Evolutionary conservation across 208 protist genomes (phyloP).

Genomic region (Blechomonas ayalai): DNA sequence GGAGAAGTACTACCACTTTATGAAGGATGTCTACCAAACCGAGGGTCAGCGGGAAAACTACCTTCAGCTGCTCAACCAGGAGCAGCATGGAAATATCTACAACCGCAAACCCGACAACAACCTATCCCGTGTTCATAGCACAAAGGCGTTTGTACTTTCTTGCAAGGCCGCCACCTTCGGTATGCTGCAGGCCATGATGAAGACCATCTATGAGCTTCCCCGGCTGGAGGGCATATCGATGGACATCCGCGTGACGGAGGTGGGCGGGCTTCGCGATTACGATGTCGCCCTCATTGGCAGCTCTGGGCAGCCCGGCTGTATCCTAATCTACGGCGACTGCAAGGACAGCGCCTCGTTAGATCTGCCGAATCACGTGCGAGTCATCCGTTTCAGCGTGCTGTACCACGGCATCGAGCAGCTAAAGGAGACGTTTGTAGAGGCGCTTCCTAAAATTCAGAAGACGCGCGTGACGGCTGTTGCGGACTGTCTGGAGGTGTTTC

Average conservation of each 20-base stretch:
- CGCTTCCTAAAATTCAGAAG: conserved; percentile 59
- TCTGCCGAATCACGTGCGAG: conserved; percentile 62
- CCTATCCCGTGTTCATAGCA: conserved; percentile 60
- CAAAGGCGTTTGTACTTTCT: conserved; percentile 48
- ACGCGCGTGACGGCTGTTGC: conserved; percentile 57
- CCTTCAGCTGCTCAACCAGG: conserved; percentile 71
- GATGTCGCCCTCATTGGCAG: conserved; percentile 56
- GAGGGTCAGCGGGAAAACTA: conserved; percentile 77
- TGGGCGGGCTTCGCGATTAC: conserved; percentile 62
- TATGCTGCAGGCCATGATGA: conserved; percentile 87
- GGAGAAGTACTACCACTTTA: conserved; percentile 82
- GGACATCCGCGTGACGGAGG: conserved; percentile 66
- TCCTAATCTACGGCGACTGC: conserved; percentile 79
- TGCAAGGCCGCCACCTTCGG: conserved; percentile 87
- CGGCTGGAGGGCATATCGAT: conserved; percentile 66
- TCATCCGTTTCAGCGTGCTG: conserved; percentile 76
- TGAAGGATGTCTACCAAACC: conserved; percentile 79
- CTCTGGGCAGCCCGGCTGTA: conserved; percentile 58
- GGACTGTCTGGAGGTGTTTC: conserved; percentile 79
- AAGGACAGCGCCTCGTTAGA: conserved; percentile 53
- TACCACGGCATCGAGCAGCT: conserved; percentile 85
- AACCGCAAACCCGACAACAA: conserved; percentile 85
- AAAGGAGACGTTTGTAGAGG: conserved; percentile 65
- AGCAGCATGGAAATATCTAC: conserved; percentile 67
- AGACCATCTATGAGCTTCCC: conserved; percentile 79